Conservation (phyloP, 164 flowering plant species). For the Umbilicus rupestris region DNA sequence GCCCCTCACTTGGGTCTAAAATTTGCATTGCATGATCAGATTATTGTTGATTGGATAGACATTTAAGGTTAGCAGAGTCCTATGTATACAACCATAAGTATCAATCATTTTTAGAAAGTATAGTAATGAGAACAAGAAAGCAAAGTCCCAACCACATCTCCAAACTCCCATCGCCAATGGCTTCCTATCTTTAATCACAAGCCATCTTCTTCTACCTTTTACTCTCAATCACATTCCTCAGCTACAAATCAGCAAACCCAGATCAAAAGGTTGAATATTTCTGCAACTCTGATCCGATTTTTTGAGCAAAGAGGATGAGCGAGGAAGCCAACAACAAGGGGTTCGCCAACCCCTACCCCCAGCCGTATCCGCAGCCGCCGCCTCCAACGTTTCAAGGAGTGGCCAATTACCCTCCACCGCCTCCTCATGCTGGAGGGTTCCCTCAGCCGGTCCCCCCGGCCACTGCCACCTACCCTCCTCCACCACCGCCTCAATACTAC, state of each 20-base stretch:
- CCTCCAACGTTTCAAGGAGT: conserved; percentile 5
- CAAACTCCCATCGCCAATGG: background rate
- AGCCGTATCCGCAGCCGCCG: background rate
- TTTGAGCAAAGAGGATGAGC: background rate
- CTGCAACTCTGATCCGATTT: background rate
- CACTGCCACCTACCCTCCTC: background rate
- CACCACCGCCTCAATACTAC: conserved; percentile 1
- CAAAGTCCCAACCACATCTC: too few relatives aligned
- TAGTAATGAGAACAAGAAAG: too few relatives aligned
- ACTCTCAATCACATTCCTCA: background rate
- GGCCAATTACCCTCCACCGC: background rate
- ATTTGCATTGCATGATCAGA: too few relatives aligned
- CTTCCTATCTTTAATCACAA: conserved; percentile 3
- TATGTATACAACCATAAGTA: too few relatives aligned
- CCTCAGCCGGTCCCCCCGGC: conserved; percentile 1
- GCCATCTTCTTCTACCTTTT: background rate
- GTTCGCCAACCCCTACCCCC: background rate
- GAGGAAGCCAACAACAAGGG: conserved; percentile 3
- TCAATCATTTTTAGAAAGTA: too few relatives aligned
- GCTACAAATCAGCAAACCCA: background rate
- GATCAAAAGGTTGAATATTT: background rate
- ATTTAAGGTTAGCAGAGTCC: too few relatives aligned
- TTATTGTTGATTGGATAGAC: too few relatives aligned
- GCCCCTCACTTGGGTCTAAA: too few relatives aligned
- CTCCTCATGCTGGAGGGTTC: background rate